Percentiles rank a stretch among this genome's conserved stretches.
Evolutionary conservation across 2,329 filamentous ascomycete genomes (phyloP).

Genomic region (Hawksworthiomyces lignivorus): DNA sequence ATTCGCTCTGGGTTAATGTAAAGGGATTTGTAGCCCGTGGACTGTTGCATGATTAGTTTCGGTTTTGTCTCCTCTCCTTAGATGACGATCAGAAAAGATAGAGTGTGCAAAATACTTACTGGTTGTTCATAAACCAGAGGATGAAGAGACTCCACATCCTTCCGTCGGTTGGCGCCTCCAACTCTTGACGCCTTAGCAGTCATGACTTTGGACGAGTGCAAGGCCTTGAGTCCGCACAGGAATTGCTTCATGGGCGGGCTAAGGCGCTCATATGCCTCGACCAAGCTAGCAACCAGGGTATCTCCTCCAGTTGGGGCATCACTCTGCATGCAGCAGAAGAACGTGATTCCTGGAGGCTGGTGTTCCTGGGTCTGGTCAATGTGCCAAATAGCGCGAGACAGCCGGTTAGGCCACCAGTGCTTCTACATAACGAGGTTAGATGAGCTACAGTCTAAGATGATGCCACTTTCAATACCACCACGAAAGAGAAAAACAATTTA

Average conservation of each 20-base stretch:
- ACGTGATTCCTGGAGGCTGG: background rate
- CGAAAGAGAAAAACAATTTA: too few species aligned
- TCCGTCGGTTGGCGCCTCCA: background rate
- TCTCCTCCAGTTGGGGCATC: background rate
- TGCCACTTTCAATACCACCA: too few species aligned
- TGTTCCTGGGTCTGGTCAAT: slow-evolving; percentile 1
- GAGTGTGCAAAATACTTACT: background rate
- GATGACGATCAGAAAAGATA: background rate
- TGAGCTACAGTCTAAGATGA: too few species aligned
- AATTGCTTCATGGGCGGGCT: background rate
- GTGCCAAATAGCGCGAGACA: background rate
- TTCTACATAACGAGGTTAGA: background rate
- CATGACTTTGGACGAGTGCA: slow-evolving; percentile 1
- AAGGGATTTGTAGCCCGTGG: background rate
- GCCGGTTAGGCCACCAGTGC: background rate
- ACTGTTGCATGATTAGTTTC: background rate
- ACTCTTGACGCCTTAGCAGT: background rate
- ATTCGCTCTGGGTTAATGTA: background rate
- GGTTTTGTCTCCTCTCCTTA: too few species aligned
- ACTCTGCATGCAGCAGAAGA: background rate
- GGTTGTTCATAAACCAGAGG: background rate
- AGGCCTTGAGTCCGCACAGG: background rate
- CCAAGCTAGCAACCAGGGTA: background rate
- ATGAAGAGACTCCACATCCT: background rate
- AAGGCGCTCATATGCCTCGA: background rate